Evolutionary conservation across 495 filamentous ascomycete species (phyloP).

Genomic region (Lepraria neglecta): DNA sequence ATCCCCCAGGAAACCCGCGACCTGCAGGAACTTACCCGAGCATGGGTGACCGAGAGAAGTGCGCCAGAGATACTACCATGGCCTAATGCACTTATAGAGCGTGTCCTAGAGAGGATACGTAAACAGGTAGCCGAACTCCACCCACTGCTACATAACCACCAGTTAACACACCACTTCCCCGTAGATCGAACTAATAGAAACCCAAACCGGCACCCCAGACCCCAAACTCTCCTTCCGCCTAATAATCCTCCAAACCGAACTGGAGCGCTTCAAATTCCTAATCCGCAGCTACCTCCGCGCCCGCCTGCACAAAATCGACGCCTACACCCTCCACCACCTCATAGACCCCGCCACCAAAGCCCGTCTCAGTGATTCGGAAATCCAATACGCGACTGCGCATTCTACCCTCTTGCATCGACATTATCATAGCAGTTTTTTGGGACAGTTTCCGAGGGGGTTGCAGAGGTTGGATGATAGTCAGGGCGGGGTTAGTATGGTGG

Average conservation of each 20-base stretch:
- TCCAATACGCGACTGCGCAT: conserved; percentile 72
- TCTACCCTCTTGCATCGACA: conserved; percentile 74
- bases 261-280: conserved; percentile 86
- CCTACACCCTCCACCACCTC: conserved; percentile 46
- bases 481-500: conserved; percentile 87
- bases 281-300: conserved; percentile 76
- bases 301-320: conserved; percentile 66
- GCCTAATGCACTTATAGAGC: conserved; percentile 61
- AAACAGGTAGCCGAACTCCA: conserved; percentile 46
- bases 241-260: conserved; percentile 93
- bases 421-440: conserved; percentile 74
- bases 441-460: conserved; percentile 66
- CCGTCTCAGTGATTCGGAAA: conserved; percentile 64
- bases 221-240: conserved; percentile 84
- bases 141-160: neutral
- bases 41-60: conserved; percentile 86
- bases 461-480: conserved; percentile 83
- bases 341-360: conserved; percentile 22
- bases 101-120: conserved; percentile 68
- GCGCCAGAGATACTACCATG: conserved; percentile 76
- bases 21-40: conserved; percentile 80
- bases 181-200: conserved; percentile 43
- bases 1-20: conserved; percentile 59
- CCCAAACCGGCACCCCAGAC: conserved; percentile 60
- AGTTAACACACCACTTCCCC: neutral